Base-by-base conservation (phyloP, 2,329 filamentous ascomycete species). In the Helotiales sp. region DNA sequence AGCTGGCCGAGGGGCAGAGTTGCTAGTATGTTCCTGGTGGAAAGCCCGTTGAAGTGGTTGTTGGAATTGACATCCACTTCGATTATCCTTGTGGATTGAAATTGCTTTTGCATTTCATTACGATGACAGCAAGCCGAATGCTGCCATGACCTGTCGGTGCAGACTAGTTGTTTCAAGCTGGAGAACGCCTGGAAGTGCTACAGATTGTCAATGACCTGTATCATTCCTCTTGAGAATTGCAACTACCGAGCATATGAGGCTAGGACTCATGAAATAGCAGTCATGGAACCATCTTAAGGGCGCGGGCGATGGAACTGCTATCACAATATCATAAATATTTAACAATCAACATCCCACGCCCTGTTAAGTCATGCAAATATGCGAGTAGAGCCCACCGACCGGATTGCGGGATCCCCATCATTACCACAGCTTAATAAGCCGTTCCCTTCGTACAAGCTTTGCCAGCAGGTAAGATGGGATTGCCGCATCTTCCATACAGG, bases 1-100 rank as follows among this genome's bases (percentile, higher is more conserved):
- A 57, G 54, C 24, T 57, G 30, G 15, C 54, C 54, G 54, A 57
- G 54, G 22, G 54, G 32, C 5, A 26, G 20, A 40, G n/a, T 24
- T 40, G 10, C 54, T 24, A 8, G 54, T 57, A 57, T 57, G 32
- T 57, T 57, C 54, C 54, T 40, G 37, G 54, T 57, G 32, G 30
- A 26, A 26, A 40, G 20, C 22, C 11, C 26, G 20, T 2, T 37
- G 28, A 57, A 40, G 54, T 57, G 30, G 17, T n/a, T 15, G 54
- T 11, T 57, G 11, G 54, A 52, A 52, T 40, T 32, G n/a, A 10
- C 10, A 40, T 37, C 11, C 24, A 22, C 54, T 37, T 57, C 54
- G 54, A 57, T 57, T 24, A 57, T 57, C 54, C 54, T 57, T 57
- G 54, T 22, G 7, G 13, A 5, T 24, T 57, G 24, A 57, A 26